Conservation (phyloP, 805 yeast genomes). For the Candida insectalens region DNA sequence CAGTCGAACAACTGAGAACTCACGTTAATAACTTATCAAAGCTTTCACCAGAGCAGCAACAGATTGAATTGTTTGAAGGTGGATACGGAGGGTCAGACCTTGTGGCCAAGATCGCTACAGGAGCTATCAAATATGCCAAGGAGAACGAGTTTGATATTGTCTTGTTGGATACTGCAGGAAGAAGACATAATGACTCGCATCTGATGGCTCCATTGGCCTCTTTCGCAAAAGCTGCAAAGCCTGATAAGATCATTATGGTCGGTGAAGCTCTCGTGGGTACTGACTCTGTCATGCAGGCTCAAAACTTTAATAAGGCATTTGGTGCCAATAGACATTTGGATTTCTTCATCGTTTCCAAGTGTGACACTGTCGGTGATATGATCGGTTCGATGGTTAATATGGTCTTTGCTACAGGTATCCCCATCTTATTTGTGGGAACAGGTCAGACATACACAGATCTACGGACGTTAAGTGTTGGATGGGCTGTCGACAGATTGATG, state of each 20-base stretch:
- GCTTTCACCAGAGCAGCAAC: conserved; percentile 36
- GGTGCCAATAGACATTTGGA: conserved; percentile 76
- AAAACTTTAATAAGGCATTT: conserved; percentile 86
- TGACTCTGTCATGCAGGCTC: conserved; percentile 92
- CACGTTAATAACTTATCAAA: conserved; percentile 80
- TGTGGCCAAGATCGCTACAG: conserved; percentile 87
- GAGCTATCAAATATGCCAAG: conserved; percentile 75
- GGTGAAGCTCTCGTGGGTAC: conserved; percentile 98
- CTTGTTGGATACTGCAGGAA: conserved; percentile 93
- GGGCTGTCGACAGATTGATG: conserved; percentile 85
- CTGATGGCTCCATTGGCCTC: conserved; percentile 93
- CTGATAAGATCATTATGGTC: conserved; percentile 95
- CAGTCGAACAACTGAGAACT: conserved; percentile 93
- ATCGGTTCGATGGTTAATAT: conserved; percentile 95
- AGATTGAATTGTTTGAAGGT: conserved; percentile 78
- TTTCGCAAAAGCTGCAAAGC: conserved; percentile 91
- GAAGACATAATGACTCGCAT: conserved; percentile 91
- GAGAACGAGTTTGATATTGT: conserved; percentile 72
- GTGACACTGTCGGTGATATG: conserved; percentile 96
- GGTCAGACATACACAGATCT: conserved; percentile 96
- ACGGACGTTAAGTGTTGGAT: conserved; percentile 78
- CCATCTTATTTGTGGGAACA: conserved; percentile 89
- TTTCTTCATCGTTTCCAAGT: conserved; percentile 86
- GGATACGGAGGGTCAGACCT: conserved; percentile 96
- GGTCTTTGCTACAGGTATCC: conserved; percentile 94